A percentile compares a stretch with the other conserved stretches of the same genome.
phyloP scores from a whole-genome alignment of 176 grass and related monocot genomes.

The Musa beccarii region DNA sequence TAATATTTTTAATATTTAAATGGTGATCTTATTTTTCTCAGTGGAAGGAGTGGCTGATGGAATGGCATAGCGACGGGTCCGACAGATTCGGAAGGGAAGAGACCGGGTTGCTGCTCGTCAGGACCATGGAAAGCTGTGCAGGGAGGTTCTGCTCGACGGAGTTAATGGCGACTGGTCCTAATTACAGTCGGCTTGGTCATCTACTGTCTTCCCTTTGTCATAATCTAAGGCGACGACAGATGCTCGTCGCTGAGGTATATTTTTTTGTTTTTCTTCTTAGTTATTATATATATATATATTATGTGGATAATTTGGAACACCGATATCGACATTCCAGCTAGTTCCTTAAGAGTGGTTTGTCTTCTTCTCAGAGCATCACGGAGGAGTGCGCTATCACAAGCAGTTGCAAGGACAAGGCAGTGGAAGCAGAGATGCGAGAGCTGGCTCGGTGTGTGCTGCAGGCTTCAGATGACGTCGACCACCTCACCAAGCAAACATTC shows the following conservation, averaged over 20 bases:
- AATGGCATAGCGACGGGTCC: conserved; percentile 9
- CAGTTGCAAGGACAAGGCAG: conserved; percentile 8
- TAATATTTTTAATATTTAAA: not conserved
- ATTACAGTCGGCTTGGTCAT: conserved; percentile 23
- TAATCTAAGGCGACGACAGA: conserved; percentile 18
- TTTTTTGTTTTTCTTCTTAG: not conserved
- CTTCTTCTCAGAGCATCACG: not conserved
- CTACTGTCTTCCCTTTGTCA: conserved; percentile 33
- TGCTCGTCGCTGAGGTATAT: not conserved
- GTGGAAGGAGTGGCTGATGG: conserved; percentile 67
- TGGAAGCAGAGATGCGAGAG: conserved; percentile 31
- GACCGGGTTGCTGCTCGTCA: conserved; percentile 45
- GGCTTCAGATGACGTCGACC: not conserved
- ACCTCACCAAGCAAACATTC: conserved; percentile 35
- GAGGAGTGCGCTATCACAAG: too few species aligned
- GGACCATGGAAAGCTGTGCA: conserved; percentile 63
- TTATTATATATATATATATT: not conserved
- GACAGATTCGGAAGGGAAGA: not conserved
- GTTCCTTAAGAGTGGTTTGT: not conserved
- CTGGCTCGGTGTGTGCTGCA: conserved; percentile 28
- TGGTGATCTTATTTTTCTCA: not conserved
- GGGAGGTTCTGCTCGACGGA: conserved; percentile 25
- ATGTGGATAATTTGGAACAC: too few species aligned
- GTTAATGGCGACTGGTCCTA: conserved; percentile 3
- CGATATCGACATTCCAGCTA: too few species aligned